Percentiles rank a stretch among this genome's conserved stretches.
Conservation (phyloP, 2,329 filamentous ascomycete genomes). For the Cyclaneusma minus region DNA sequence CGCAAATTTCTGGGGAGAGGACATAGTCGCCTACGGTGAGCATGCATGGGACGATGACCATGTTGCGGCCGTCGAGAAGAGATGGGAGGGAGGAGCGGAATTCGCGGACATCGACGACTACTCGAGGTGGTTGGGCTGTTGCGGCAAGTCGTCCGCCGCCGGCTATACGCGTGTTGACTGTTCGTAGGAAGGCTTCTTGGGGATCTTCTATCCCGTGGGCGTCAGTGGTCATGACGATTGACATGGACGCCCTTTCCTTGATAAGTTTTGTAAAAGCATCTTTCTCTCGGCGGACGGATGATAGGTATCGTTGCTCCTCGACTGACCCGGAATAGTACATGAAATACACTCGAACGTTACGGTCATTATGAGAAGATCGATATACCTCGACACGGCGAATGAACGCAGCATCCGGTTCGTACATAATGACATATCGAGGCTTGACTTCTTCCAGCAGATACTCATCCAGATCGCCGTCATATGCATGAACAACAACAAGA, state of each 20-base stretch:
- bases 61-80: conserved; percentile 74
- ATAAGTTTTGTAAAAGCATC: conserved; percentile 92
- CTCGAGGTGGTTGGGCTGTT: conserved; percentile 73
- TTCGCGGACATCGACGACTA: conserved; percentile 91
- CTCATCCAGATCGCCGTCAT: conserved; percentile 91
- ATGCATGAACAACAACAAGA: conserved; percentile 77
- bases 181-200: conserved; percentile 83
- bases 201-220: conserved; percentile 57
- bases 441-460: conserved; percentile 89
- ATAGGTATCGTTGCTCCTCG: conserved; percentile 87
- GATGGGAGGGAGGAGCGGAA: conserved; percentile 88
- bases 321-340: conserved; percentile 92
- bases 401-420: conserved; percentile 88
- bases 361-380: conserved; percentile 78
- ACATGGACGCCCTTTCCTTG: conserved; percentile 87
- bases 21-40: conserved; percentile 95
- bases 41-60: conserved; percentile 86
- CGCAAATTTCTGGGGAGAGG: conserved; percentile 75
- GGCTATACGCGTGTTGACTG: conserved; percentile 91
- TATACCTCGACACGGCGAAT: conserved; percentile 93
- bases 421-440: conserved; percentile 95
- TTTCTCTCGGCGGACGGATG: conserved; percentile 82
- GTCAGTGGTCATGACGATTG: conserved; percentile 67
- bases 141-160: conserved; percentile 75
- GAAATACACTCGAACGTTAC: conserved; percentile 87